phyloP scores from a whole-genome alignment of 139 green algal species.

The Picochlorum sp. region DNA sequence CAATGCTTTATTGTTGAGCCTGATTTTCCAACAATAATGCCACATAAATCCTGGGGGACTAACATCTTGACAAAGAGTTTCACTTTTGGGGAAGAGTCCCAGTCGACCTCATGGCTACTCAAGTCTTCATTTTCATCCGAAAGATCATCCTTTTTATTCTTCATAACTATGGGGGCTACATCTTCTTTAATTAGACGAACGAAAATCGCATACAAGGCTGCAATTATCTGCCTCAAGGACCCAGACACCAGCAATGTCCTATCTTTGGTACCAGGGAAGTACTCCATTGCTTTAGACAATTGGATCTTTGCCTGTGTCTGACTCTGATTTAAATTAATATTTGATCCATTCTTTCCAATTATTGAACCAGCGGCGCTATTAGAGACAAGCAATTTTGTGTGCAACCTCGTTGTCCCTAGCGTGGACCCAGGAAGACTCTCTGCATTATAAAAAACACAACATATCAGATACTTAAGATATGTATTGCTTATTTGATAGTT shows the following conservation, averaged over 20 bases:
- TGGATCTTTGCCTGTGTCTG: constrained; percentile 54
- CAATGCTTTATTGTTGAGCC: constrained; percentile 62
- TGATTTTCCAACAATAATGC: constrained; percentile 64
- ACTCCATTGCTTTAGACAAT: constrained; percentile 36
- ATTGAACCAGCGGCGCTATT: constrained; percentile 59
- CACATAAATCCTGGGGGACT: constrained; percentile 62
- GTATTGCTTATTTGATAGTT: too few species aligned
- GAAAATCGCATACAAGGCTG: constrained; percentile 62
- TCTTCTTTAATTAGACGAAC: constrained; percentile 45
- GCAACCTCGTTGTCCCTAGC: not conserved
- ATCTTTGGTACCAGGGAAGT: constrained; percentile 55
- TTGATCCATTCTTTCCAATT: constrained; percentile 55
- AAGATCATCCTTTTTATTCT: not conserved
- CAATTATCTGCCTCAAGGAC: constrained; percentile 42
- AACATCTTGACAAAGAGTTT: constrained; percentile 40
- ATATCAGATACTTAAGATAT: too few species aligned
- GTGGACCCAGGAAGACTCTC: too few species aligned
- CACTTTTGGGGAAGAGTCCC: not conserved
- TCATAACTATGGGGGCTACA: constrained; percentile 9
- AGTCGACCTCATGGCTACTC: not conserved
- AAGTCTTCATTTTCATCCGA: not conserved
- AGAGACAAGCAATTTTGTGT: constrained; percentile 58
- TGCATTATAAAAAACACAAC: too few species aligned
- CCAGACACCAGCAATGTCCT: constrained; percentile 61
- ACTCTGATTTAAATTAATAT: constrained; percentile 65